phyloP scores from a whole-genome alignment of 768 basidiomycete genomes.

The Bullera alba region DNA sequence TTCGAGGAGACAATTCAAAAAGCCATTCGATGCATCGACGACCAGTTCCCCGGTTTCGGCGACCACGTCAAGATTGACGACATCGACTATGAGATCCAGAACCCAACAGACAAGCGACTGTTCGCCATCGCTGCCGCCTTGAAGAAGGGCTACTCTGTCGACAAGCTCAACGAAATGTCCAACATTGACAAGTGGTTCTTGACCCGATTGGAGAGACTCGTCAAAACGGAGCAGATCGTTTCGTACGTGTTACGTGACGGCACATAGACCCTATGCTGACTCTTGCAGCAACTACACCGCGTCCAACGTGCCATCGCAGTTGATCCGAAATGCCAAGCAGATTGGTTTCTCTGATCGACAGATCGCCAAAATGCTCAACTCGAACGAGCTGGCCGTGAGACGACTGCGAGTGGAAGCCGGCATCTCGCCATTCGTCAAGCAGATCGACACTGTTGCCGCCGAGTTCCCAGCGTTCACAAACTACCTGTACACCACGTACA shows the following conservation, averaged over 20 bases:
- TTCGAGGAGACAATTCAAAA: constrained; percentile 99
- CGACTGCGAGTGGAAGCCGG: constrained; percentile 74
- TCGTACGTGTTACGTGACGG: constrained; percentile 53
- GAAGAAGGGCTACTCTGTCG: constrained; percentile 83
- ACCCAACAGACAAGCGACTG: constrained; percentile 94
- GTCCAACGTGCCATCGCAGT: constrained; percentile 56
- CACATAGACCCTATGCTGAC: background rate
- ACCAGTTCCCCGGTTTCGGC: constrained; percentile 85
- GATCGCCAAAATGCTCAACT: constrained; percentile 70
- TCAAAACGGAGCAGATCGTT: constrained; percentile 68
- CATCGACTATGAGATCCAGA: constrained; percentile 83
- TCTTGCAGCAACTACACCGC: constrained; percentile 57
- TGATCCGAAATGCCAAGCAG: constrained; percentile 79
- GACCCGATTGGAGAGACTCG: constrained; percentile 75
- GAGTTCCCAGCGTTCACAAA: constrained; percentile 99
- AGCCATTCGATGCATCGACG: constrained; percentile 93
- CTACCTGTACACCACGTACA: constrained; percentile 97
- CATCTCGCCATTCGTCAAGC: constrained; percentile 88
- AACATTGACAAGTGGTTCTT: constrained; percentile 99
- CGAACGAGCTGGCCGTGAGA: constrained; percentile 89
- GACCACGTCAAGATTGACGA: constrained; percentile 65
- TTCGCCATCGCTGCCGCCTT: constrained; percentile 95
- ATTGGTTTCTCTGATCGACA: constrained; percentile 93
- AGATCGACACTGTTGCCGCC: constrained; percentile 97
- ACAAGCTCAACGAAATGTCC: constrained; percentile 95